Evolutionary conservation across 2,329 filamentous ascomycete species (phyloP).

Genomic region (Fusarium oligoseptatum): DNA sequence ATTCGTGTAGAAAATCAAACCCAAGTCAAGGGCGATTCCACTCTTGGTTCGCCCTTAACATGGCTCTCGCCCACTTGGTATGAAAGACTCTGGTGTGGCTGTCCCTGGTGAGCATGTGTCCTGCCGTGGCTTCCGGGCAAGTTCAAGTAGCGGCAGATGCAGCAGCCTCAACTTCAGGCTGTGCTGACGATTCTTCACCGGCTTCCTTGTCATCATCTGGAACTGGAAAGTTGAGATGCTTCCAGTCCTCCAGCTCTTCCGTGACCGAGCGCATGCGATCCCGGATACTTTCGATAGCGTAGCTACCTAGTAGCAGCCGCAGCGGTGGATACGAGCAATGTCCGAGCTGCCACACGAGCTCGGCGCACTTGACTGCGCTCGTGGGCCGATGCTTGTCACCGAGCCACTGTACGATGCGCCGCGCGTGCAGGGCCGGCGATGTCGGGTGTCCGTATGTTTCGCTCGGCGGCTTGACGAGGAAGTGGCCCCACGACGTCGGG

Average conservation of each 20-base stretch:
- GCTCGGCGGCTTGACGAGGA: conserved; percentile 87
- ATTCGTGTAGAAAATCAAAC: conserved; percentile 23
- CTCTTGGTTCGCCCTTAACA: no score
- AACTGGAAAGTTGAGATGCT: conserved; percentile 79
- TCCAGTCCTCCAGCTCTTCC: conserved; percentile 96
- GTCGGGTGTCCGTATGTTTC: conserved; percentile 83
- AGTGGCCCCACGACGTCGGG: conserved; percentile 89
- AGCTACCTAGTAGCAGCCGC: conserved; percentile 87
- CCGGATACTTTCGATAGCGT: conserved; percentile 94
- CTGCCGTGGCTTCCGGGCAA: neutral
- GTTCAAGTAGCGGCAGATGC: conserved; percentile 25
- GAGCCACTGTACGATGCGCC: conserved; percentile 93
- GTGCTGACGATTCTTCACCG: conserved; percentile 29
- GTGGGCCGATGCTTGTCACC: conserved; percentile 88
- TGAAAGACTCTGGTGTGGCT: neutral
- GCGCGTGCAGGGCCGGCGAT: conserved; percentile 88
- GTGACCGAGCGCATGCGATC: conserved; percentile 91
- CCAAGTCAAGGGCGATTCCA: neutral
- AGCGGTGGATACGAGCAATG: conserved; percentile 96
- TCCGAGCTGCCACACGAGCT: conserved; percentile 93
- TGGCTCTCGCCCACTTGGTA: conserved; percentile 5
- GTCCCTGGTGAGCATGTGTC: neutral
- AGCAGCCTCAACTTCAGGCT: conserved; percentile 12
- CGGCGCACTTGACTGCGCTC: conserved; percentile 91
- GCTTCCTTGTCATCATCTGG: conserved; percentile 44